Evolutionary conservation across 2,329 filamentous ascomycete genomes (phyloP).

Genomic region (Paraphaeosphaeria minitans): DNA sequence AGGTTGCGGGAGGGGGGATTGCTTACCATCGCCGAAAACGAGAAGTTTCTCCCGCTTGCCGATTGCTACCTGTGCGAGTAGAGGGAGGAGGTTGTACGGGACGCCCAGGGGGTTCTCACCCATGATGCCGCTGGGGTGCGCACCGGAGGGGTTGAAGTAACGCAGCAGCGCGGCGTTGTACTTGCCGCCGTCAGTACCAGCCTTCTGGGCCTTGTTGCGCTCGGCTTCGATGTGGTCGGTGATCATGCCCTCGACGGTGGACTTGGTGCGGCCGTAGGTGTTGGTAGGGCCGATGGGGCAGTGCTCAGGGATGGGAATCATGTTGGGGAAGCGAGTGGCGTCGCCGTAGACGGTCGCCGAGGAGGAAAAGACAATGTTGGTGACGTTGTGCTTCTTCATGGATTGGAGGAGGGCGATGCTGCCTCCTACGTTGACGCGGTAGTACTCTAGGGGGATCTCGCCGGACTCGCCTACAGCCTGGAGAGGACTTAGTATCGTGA

Average conservation of each 20-base stretch:
- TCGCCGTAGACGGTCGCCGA: constrained; percentile 98
- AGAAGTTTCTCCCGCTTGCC: constrained; percentile 92
- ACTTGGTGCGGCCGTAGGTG: constrained; percentile 96
- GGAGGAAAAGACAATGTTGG: constrained; percentile 98
- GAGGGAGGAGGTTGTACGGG: constrained; percentile 91
- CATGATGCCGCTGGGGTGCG: constrained; percentile 95
- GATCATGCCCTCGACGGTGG: constrained; percentile 88
- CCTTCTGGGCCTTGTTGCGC: constrained; percentile 80
- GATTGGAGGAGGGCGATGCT: constrained; percentile 83
- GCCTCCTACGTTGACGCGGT: constrained; percentile 93
- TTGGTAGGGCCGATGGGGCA: constrained; percentile 97
- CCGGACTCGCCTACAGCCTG: constrained; percentile 94
- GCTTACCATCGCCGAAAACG: constrained; percentile 86
- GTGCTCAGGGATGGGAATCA: constrained; percentile 98
- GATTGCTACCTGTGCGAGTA: constrained; percentile 94
- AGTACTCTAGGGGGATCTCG: constrained; percentile 96
- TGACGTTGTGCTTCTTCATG: constrained; percentile 89
- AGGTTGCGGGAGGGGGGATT: neutral
- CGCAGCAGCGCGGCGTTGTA: constrained; percentile 94
- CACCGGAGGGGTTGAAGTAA: constrained; percentile 97
- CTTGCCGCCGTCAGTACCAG: constrained; percentile 67
- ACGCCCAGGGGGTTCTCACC: constrained; percentile 96
- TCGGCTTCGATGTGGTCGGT: constrained; percentile 88
- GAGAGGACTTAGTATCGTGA: constrained; percentile 14
- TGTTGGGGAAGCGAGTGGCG: constrained; percentile 91